Conservation (phyloP, 2,329 filamentous ascomycete species). For the Pestalotiopsis fici region DNA sequence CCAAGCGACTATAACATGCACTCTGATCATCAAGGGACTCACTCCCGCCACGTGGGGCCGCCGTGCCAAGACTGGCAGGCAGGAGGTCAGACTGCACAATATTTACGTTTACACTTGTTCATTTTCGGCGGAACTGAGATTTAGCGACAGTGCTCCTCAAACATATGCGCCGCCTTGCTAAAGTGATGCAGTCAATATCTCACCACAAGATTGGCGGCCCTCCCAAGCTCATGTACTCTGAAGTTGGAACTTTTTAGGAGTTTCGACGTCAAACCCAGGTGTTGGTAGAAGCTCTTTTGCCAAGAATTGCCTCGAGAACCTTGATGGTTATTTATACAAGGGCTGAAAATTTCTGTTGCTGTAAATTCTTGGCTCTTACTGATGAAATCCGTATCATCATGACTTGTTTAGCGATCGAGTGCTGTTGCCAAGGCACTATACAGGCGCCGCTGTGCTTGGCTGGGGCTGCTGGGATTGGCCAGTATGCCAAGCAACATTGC, state of each 20-base stretch:
- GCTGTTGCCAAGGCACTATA: conserved; percentile 6
- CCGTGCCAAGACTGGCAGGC: background rate
- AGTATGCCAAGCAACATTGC: background rate
- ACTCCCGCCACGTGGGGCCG: background rate
- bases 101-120: no score
- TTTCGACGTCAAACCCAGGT: no score
- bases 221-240: no score
- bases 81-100: background rate
- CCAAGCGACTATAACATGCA: conserved; percentile 2
- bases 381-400: background rate
- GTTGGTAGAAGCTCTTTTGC: background rate
- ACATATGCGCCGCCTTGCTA: no score
- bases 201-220: no score
- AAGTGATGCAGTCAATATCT: no score
- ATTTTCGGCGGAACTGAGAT: no score
- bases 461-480: background rate
- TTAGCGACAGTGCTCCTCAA: no score
- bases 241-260: no score
- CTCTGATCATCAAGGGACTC: background rate
- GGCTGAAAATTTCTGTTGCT: background rate
- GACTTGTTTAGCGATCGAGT: background rate
- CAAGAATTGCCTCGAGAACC: background rate
- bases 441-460: background rate
- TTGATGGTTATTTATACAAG: background rate
- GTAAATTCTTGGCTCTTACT: background rate